Conservation (phyloP, 495 filamentous ascomycete genomes). For the Trichoderma erinaceum region DNA sequence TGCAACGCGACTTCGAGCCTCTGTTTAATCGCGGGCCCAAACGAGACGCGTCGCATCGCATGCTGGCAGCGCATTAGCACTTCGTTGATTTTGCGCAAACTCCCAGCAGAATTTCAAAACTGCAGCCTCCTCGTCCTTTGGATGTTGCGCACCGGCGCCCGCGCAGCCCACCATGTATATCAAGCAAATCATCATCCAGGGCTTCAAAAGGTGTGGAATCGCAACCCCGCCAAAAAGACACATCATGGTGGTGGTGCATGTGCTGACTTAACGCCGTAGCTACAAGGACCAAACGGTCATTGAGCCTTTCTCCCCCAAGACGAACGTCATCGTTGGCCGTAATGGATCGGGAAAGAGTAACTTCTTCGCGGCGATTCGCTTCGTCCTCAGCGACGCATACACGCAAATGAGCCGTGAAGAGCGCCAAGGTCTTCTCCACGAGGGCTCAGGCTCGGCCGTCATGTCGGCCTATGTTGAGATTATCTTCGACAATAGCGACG, state of each 20-base stretch:
- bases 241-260: background rate
- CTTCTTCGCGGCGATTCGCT: constrained; percentile 98
- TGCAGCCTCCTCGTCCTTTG: background rate
- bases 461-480: constrained; percentile 99
- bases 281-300: constrained; percentile 99
- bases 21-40: constrained; percentile 13
- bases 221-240: constrained; percentile 14
- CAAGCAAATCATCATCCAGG: constrained; percentile 99
- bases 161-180: constrained; percentile 72
- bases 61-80: background rate
- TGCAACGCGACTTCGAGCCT: constrained; percentile 10
- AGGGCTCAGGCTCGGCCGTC: constrained; percentile 93
- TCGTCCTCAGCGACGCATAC: constrained; percentile 97
- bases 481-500: constrained; percentile 96
- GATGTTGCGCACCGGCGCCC: constrained; percentile 25
- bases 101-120: background rate
- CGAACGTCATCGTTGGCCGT: constrained; percentile 98
- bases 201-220: constrained; percentile 85
- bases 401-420: constrained; percentile 94
- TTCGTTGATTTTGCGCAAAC: constrained; percentile 1
- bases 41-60: constrained; percentile 15
- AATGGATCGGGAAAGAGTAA: constrained; percentile 99
- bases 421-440: constrained; percentile 88
- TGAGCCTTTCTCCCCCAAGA: constrained; percentile 94
- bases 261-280: constrained; percentile 40